A percentile compares a stretch with the other conserved stretches of the same genome.
Evolutionary conservation across 306 rosid genomes (phyloP).

Genomic region (Echinosophora koreensis): DNA sequence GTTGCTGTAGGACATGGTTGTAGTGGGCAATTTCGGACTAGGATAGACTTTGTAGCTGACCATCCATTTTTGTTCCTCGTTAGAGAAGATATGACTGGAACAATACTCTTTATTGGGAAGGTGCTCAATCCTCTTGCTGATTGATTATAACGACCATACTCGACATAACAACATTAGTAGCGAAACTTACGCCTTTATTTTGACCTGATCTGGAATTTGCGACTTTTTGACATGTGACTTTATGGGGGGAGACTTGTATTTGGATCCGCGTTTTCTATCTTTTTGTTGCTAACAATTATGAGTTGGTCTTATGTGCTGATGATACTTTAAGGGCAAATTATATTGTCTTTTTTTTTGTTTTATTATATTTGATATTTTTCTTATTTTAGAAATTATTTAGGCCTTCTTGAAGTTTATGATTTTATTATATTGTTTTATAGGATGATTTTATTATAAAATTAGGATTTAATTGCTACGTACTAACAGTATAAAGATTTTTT

Average conservation of each 20-base stretch:
- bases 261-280: neutral
- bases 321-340: too few species aligned
- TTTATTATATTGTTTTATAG: too few species aligned
- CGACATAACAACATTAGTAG: too few species aligned
- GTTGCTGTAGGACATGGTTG: constrained; percentile 42
- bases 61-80: constrained; percentile 79
- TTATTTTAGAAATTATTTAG: too few species aligned
- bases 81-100: constrained; percentile 76
- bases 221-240: neutral
- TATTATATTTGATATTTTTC: too few species aligned
- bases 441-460: too few species aligned
- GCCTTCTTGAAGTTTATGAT: too few species aligned
- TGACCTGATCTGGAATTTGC: neutral
- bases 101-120: constrained; percentile 74
- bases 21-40: neutral
- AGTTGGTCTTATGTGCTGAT: neutral
- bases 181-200: neutral
- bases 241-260: neutral
- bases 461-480: too few species aligned
- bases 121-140: constrained; percentile 71
- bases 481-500: too few species aligned
- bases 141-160: neutral
- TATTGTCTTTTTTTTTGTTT: too few species aligned
- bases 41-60: constrained; percentile 80
- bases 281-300: neutral